These are phyloP conservation scores for Puccinia horiana DNA, from an alignment of 1,284 basidiomycete genomes.

Conservation along the genomic window DNA sequence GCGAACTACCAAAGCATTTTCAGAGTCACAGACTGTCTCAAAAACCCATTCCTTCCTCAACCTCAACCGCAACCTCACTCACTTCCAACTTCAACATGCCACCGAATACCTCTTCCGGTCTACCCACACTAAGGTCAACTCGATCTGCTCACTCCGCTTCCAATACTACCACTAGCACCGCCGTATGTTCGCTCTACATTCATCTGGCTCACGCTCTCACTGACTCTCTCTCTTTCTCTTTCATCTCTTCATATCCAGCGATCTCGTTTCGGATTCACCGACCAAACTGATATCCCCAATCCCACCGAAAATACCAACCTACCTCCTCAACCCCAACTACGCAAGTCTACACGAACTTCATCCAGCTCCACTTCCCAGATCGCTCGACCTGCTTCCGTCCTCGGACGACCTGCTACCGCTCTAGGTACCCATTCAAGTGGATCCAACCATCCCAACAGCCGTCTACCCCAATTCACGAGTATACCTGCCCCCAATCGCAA, in stretches of 20 bases:
- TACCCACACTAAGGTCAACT: no score
- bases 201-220: background rate
- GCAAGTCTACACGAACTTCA: background rate
- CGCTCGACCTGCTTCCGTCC: background rate
- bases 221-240: background rate
- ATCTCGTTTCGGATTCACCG: conserved; percentile 16
- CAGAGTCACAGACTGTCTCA: no score
- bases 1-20: no score
- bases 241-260: background rate
- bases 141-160: no score
- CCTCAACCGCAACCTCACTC: no score
- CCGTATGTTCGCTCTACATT: background rate
- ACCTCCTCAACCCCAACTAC: background rate
- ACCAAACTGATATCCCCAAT: background rate
- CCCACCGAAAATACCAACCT: background rate
- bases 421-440: conserved; percentile 2
- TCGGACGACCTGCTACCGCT: conserved; percentile 14
- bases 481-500: conserved; percentile 12
- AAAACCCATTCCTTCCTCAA: no score
- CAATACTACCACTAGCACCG: background rate
- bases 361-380: background rate
- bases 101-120: no score
- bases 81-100: no score
- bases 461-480: background rate
- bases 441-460: background rate